phyloP scores from a whole-genome alignment of 1,284 basidiomycete genomes.

The Malassezia yamatoensis region DNA sequence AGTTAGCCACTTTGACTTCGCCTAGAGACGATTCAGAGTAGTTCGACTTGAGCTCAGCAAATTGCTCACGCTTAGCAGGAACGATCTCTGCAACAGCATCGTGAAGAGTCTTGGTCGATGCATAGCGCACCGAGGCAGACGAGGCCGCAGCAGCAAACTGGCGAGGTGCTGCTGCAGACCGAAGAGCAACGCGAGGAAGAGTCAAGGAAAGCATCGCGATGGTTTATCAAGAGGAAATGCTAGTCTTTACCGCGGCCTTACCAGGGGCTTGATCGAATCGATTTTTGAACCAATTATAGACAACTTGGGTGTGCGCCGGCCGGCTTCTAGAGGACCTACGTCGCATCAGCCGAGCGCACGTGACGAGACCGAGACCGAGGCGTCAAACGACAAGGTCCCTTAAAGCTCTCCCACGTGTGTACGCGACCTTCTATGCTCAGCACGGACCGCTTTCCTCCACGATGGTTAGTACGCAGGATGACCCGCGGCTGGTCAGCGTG shows the following conservation, averaged over 20 bases:
- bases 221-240: background rate
- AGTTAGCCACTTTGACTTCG: constrained; percentile 42
- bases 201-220: constrained; percentile 39
- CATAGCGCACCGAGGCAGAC: constrained; percentile 33
- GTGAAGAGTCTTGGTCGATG: constrained; percentile 42
- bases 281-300: background rate
- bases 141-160: constrained; percentile 36
- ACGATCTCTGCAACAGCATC: constrained; percentile 45
- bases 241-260: background rate
- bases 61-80: constrained; percentile 46
- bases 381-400: no score
- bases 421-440: background rate
- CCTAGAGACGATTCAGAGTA: constrained; percentile 40
- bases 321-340: background rate
- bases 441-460: constrained; percentile 4
- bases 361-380: background rate
- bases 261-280: background rate
- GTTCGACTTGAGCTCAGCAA: constrained; percentile 43
- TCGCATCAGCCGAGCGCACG: background rate
- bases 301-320: background rate
- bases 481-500: constrained; percentile 19
- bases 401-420: background rate
- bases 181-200: constrained; percentile 38
- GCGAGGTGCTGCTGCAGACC: constrained; percentile 35
- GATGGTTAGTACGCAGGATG: background rate